Percentiles rank a stretch among this genome's conserved stretches.
Conservation (phyloP, 176 grass and related monocot species). For the Oryza nivara region DNA sequence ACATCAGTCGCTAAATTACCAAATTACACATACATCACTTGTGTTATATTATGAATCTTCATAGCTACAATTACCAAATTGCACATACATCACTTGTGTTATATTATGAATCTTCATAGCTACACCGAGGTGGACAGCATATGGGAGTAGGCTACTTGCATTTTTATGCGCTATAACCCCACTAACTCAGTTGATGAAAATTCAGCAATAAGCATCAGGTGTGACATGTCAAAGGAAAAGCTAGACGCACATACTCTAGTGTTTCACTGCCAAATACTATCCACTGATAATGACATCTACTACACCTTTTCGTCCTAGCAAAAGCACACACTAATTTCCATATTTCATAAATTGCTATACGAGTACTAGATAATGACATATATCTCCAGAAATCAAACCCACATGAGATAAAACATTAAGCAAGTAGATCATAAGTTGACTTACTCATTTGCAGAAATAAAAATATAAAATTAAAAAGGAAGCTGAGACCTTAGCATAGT, state of each 20-base stretch:
- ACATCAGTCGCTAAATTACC: not conserved
- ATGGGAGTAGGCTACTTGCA: slow-evolving; percentile 16
- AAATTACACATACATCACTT: not conserved
- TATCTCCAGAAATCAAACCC: not conserved
- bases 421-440: not conserved
- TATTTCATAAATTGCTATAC: not conserved
- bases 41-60: slow-evolving; percentile 8
- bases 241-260: slow-evolving; percentile 27
- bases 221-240: slow-evolving; percentile 11
- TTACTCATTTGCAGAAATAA: not conserved
- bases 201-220: not conserved
- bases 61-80: slow-evolving; percentile 15
- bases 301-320: not conserved
- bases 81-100: not conserved
- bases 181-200: slow-evolving; percentile 31
- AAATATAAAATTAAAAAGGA: slow-evolving; percentile 10
- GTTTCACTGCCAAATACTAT: slow-evolving; percentile 16
- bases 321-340: slow-evolving; percentile 12
- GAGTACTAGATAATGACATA: not conserved
- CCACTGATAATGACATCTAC: slow-evolving; percentile 35
- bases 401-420: not conserved
- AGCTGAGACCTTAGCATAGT: slow-evolving; percentile 79
- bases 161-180: slow-evolving; percentile 27
- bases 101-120: slow-evolving; percentile 18
- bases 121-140: slow-evolving; percentile 16